phyloP scores from a whole-genome alignment of 345 rosid genomes.

The Passiflora organensis region DNA sequence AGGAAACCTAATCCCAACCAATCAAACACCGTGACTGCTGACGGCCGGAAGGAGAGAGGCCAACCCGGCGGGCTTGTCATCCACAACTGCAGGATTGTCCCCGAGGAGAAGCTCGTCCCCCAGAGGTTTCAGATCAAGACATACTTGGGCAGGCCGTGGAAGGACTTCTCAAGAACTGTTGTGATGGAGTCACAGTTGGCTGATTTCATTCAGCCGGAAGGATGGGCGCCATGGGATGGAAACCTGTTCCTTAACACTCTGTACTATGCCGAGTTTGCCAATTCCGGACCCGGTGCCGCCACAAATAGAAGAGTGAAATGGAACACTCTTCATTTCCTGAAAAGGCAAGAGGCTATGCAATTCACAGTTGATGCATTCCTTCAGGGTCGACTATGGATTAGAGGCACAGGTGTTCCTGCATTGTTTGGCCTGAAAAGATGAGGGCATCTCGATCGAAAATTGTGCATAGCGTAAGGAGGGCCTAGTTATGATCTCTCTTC shows the following conservation, averaged over 20 bases:
- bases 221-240: constrained; percentile 50
- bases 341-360: constrained; percentile 25
- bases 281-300: constrained; percentile 61
- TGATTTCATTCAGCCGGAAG: constrained; percentile 58
- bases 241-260: constrained; percentile 29
- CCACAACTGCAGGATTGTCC: constrained; percentile 75
- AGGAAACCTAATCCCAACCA: constrained; percentile 29
- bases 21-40: constrained; percentile 59
- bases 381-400: constrained; percentile 38
- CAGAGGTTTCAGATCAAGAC: constrained; percentile 33
- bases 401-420: constrained; percentile 35
- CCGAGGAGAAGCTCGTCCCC: constrained; percentile 43
- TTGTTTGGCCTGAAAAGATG: constrained; percentile 28
- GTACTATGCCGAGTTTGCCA: constrained; percentile 48
- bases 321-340: constrained; percentile 40
- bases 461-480: too few species aligned
- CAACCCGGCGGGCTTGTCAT: constrained; percentile 42
- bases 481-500: too few species aligned
- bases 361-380: constrained; percentile 35
- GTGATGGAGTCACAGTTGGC: constrained; percentile 53
- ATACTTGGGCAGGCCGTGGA: constrained; percentile 84
- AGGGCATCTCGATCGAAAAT: background rate
- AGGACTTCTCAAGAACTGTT: constrained; percentile 45
- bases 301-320: constrained; percentile 45
- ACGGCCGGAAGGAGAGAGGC: constrained; percentile 30